These are phyloP conservation scores for Monotropa hypopitys DNA, from an alignment of 179 eudicot genomes.

Conservation along the genomic window DNA sequence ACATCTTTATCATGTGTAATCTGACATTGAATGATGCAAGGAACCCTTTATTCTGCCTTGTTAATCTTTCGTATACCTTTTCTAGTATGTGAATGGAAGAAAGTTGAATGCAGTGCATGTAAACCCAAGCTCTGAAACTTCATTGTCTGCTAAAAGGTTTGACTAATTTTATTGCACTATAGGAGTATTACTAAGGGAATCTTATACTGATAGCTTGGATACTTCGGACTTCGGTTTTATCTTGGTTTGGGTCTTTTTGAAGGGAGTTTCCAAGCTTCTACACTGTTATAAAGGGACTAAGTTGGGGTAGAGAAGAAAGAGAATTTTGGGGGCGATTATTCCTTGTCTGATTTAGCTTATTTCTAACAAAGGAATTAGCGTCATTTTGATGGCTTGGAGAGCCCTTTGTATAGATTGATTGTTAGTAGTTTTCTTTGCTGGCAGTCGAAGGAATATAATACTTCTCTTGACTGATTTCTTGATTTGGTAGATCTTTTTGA, in stretches of 20 bases:
- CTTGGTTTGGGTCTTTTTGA: background rate
- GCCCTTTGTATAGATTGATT: background rate
- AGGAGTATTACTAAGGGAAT: background rate
- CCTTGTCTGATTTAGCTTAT: background rate
- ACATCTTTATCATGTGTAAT: background rate
- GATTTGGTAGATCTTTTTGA: background rate
- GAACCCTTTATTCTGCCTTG: background rate
- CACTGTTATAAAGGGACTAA: background rate
- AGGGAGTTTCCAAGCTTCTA: background rate
- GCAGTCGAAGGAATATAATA: background rate
- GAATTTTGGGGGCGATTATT: background rate
- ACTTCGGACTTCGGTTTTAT: background rate
- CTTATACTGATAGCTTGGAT: background rate
- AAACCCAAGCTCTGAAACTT: background rate
- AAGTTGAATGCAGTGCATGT: background rate
- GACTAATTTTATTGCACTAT: background rate
- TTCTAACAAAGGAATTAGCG: background rate
- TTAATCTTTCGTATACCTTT: background rate
- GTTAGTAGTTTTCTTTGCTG: background rate
- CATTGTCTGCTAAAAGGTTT: background rate
- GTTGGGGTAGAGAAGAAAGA: background rate
- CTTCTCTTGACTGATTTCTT: background rate
- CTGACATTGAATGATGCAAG: background rate
- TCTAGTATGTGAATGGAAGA: background rate
- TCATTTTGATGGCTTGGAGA: background rate